These are phyloP conservation scores for Fusarium sp. DNA, from an alignment of 2,329 filamentous ascomycete genomes.

Conservation along the genomic window DNA sequence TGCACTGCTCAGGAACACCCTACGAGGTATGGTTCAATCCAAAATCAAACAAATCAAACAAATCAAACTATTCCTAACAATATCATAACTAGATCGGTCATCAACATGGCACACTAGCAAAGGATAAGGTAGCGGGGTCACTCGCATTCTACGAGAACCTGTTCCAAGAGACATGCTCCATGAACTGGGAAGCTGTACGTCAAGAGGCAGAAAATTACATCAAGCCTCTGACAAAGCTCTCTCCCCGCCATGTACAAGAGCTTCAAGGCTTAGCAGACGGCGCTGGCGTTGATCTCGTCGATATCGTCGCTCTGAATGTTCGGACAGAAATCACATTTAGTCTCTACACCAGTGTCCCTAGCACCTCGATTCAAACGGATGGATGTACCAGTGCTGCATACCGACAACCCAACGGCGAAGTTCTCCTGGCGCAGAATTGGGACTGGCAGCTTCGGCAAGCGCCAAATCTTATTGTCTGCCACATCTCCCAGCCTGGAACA, in stretches of 20 bases:
- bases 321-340: conserved; percentile 59
- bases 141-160: conserved; percentile 33
- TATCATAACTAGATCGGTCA: conserved; percentile 23
- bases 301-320: conserved; percentile 69
- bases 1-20: conserved; percentile 27
- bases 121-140: conserved; percentile 28
- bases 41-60: rapidly evolving
- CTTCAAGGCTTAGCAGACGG: conserved; percentile 68
- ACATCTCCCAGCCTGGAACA: conserved; percentile 57
- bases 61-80: neutral
- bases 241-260: conserved; percentile 50
- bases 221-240: conserved; percentile 16
- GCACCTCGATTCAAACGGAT: conserved; percentile 54
- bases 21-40: conserved; percentile 12
- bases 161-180: conserved; percentile 34
- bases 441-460: conserved; percentile 68
- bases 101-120: conserved; percentile 33
- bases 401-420: conserved; percentile 48
- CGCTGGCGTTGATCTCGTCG: conserved; percentile 58
- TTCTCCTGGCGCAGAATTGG: conserved; percentile 70
- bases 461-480: conserved; percentile 62
- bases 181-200: conserved; percentile 34
- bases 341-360: conserved; percentile 55
- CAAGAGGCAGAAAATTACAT: conserved; percentile 34
- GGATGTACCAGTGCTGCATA: conserved; percentile 68